Base-by-base conservation (phyloP, 2,329 filamentous ascomycete species). In the Cyphellophora attinorum region DNA sequence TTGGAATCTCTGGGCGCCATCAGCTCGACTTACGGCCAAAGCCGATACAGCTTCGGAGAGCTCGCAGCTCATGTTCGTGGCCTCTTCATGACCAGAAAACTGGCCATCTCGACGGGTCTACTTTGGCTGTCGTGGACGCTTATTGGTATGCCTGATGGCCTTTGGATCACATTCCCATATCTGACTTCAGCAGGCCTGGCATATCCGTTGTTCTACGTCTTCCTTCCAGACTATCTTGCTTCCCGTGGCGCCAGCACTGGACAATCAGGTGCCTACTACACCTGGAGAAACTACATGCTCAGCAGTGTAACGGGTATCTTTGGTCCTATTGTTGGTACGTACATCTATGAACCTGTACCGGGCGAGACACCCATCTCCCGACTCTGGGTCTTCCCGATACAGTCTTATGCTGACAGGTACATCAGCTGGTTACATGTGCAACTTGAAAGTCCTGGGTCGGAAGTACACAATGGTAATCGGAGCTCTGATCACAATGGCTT, bases 221-320 rank as follows among this genome's bases (percentile, higher is more conserved):
- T 85, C 52, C 59, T 85, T 2, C 74, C 74, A 1, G 61, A 59
- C 1, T 85, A 84, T 48, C 66, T 85, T 10, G 54, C 56, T 5
- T 68, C 65, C 27, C 71, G 74, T 11, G 79, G 79, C 27, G 72
- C 73, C 2, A 48, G 58, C 2, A 69, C 77, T 17, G 68, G 68
- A 4, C 54, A 71, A 16, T 58, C 66, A 1, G 68, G 67, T 6
- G 54, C 62, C 2, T 78, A 68, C 50, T 67, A 66, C 29, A 74
- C 67, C 2, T 85, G 79, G 78, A 69, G 80, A 33, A 82, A 85
- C 58, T 85, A 84, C 52, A 70, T 79, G 5, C 63, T 85, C 17
- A 73, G 74, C 34, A 83, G 81, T 43, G 62, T 81, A 16, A 73
- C 68, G 29, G 68, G 73, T 11, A 80, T 86, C 32, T 75, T 74